These are phyloP conservation scores for Aristolochia fimbriata DNA, from an alignment of 164 flowering plant species.

Conservation along the genomic window DNA sequence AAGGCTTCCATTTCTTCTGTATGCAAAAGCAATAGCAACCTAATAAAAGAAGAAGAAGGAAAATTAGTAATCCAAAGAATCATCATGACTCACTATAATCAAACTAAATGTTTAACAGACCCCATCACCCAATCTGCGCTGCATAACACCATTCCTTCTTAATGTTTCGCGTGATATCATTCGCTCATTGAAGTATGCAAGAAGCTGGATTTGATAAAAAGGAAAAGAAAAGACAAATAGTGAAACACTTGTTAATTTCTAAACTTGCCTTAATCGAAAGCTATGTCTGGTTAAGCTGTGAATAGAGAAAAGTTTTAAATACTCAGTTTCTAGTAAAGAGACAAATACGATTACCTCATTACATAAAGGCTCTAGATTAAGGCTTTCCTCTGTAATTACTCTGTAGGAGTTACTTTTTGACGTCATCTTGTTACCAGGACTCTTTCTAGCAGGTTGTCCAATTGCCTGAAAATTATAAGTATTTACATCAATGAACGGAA, in stretches of 20 bases:
- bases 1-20: slow-evolving; percentile 48
- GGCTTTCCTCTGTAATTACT: slow-evolving; percentile 35
- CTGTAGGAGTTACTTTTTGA: slow-evolving; percentile 17
- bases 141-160: slow-evolving; percentile 72
- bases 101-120: slow-evolving; percentile 13
- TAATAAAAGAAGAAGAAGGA: slow-evolving; percentile 16
- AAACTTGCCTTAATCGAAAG: too few species aligned
- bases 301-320: neutral
- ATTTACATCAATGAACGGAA: neutral
- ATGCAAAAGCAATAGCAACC: slow-evolving; percentile 76
- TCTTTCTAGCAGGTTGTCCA: neutral
- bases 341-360: slow-evolving; percentile 27
- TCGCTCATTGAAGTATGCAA: slow-evolving; percentile 53
- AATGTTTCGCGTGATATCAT: slow-evolving; percentile 64
- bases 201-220: slow-evolving; percentile 30
- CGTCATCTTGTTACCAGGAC: slow-evolving; percentile 6
- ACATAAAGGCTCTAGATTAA: slow-evolving; percentile 48
- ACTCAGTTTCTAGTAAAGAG: neutral
- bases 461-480: slow-evolving; percentile 14
- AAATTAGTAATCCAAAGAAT: neutral
- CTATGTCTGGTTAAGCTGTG: neutral
- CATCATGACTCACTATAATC: neutral
- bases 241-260: too few species aligned
- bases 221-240: neutral
- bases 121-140: slow-evolving; percentile 34